Conservation (phyloP, 352 stramenopile genomes). For the Pythium plurisporium region DNA sequence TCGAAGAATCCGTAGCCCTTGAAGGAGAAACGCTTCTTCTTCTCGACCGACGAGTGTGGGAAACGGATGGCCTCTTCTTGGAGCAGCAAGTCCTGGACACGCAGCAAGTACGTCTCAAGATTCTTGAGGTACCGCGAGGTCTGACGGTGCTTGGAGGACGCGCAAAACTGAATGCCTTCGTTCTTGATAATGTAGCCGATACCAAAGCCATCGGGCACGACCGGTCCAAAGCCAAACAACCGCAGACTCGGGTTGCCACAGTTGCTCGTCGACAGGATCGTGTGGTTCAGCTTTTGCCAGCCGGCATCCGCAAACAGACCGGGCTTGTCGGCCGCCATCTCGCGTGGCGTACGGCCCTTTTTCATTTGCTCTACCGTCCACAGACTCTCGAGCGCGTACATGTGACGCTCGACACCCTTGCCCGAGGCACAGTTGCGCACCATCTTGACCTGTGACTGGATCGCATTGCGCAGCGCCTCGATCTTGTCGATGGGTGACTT, state of each 20-base stretch:
- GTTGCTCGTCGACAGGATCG: slow-evolving; percentile 94
- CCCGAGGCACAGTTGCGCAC: slow-evolving; percentile 87
- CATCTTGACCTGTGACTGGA: slow-evolving; percentile 83
- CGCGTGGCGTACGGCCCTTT: slow-evolving; percentile 9
- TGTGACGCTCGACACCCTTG: slow-evolving; percentile 91
- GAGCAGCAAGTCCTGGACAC: slow-evolving; percentile 72
- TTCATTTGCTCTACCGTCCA: slow-evolving; percentile 55
- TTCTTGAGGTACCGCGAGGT: slow-evolving; percentile 83
- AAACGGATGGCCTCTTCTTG: slow-evolving; percentile 77
- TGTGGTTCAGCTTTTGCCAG: slow-evolving; percentile 92
- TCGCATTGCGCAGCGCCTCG: slow-evolving; percentile 78
- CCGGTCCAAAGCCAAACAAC: slow-evolving; percentile 92
- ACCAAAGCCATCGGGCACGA: slow-evolving; percentile 93
- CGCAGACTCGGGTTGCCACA: slow-evolving; percentile 94
- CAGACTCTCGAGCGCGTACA: slow-evolving; percentile 93
- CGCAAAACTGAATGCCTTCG: slow-evolving; percentile 87
- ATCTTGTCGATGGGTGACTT: slow-evolving; percentile 88
- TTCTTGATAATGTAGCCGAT: slow-evolving; percentile 99
- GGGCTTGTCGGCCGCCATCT: slow-evolving; percentile 33
- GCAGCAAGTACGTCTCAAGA: slow-evolving; percentile 71
- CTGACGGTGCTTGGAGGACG: slow-evolving; percentile 76
- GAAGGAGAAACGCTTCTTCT: slow-evolving; percentile 41
- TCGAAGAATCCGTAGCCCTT: slow-evolving; percentile 85
- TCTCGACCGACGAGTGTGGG: slow-evolving; percentile 52
- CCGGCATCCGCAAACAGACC: slow-evolving; percentile 87